Percentiles rank a stretch among this genome's conserved stretches.
Conservation (phyloP, 441 rosid species). For the Erodium texanum region DNA sequence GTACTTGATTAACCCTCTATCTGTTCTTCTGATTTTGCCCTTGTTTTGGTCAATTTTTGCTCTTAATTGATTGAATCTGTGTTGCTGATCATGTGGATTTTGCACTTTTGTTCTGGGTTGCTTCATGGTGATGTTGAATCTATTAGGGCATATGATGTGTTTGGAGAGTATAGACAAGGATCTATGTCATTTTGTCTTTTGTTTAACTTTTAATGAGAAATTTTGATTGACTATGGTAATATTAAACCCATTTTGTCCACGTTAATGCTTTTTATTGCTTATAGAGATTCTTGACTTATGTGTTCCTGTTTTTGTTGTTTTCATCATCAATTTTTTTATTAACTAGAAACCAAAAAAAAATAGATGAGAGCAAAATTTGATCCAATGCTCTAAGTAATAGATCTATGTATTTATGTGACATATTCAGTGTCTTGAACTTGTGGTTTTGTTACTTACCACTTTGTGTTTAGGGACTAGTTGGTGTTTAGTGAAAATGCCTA, state of each 20-base stretch:
- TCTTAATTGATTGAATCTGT: not conserved
- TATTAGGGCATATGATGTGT: too few relatives aligned
- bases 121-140: too few relatives aligned
- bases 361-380: not conserved
- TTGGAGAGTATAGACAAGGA: too few relatives aligned
- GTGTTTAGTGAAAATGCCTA: slow-evolving; percentile 18
- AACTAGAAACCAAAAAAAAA: not conserved
- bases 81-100: not conserved
- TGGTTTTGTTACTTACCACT: not conserved
- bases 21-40: not conserved
- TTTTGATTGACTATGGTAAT: not conserved
- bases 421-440: too few relatives aligned
- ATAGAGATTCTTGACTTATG: not conserved
- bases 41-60: not conserved
- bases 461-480: slow-evolving; percentile 1
- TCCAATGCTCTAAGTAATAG: not conserved
- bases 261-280: not conserved
- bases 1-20: slow-evolving; percentile 10
- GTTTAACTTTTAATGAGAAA: not conserved
- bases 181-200: too few relatives aligned
- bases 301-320: not conserved
- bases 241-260: too few relatives aligned
- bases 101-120: too few relatives aligned
- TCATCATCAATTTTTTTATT: not conserved
- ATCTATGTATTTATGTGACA: not conserved